Conservation (phyloP, 148 eudicot genomes). For the Polygonum aviculare region DNA sequence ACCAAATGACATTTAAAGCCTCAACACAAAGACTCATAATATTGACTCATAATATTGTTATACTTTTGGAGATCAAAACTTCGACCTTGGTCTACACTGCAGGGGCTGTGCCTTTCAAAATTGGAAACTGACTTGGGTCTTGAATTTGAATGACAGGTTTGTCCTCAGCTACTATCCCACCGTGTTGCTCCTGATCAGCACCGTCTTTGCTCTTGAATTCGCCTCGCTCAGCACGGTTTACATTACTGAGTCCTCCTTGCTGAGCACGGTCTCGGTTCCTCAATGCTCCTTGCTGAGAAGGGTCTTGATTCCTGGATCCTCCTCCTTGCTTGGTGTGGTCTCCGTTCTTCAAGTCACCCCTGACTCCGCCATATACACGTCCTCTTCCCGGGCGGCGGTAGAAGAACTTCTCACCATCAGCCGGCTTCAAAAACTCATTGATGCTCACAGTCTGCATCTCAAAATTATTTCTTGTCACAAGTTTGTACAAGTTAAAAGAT, state of each 20-base stretch:
- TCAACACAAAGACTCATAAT: neutral
- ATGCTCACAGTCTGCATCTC: constrained; percentile 23
- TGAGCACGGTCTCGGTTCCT: neutral
- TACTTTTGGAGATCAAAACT: neutral
- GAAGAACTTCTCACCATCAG: constrained; percentile 15
- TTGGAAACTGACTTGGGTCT: neutral
- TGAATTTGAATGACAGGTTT: neutral
- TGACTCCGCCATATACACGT: constrained; percentile 18
- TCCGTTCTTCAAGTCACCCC: neutral
- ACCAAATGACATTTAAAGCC: neutral
- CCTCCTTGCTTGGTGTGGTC: neutral
- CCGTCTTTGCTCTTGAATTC: neutral
- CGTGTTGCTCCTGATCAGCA: neutral
- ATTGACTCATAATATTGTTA: neutral
- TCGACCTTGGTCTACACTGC: neutral
- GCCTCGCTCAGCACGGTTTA: neutral
- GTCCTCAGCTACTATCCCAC: neutral
- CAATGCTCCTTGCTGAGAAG: no score
- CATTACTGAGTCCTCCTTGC: constrained; percentile 13
- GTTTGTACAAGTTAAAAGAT: no score
- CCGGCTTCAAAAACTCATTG: constrained; percentile 31
- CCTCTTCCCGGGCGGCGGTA: constrained; percentile 10
- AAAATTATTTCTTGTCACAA: neutral
- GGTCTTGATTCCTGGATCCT: neutral
- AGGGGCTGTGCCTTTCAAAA: neutral